A percentile compares a stretch with the other conserved stretches of the same genome.
These are phyloP conservation scores for Ogataea degrootiae DNA, from an alignment of 805 yeast genomes.

Conservation along the genomic window DNA sequence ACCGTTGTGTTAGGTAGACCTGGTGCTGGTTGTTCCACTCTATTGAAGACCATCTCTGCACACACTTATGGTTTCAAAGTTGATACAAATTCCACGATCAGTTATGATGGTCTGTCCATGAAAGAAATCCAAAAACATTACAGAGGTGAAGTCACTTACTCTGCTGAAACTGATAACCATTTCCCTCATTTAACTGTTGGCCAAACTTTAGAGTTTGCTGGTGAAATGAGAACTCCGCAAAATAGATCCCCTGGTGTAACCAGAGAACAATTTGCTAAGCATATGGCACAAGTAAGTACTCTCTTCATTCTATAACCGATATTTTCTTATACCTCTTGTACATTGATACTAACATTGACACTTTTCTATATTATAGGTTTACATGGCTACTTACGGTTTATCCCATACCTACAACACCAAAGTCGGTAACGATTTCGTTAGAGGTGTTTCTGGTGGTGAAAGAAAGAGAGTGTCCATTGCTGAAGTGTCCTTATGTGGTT, in stretches of 20 bases:
- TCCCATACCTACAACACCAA: too few relatives aligned
- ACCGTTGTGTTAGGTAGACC: slow-evolving; percentile 76
- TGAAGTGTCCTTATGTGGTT: too few relatives aligned
- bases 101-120: slow-evolving; percentile 53
- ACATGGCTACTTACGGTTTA: slow-evolving; percentile 23
- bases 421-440: too few relatives aligned
- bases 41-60: slow-evolving; percentile 54
- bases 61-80: slow-evolving; percentile 57
- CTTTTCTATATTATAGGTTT: slow-evolving; percentile 7
- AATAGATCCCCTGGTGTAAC: slow-evolving; percentile 56
- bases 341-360: not conserved
- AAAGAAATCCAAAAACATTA: slow-evolving; percentile 45
- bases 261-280: slow-evolving; percentile 51
- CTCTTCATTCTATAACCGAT: not conserved
- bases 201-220: slow-evolving; percentile 60
- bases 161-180: slow-evolving; percentile 65
- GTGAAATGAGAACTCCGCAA: slow-evolving; percentile 55
- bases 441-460: too few relatives aligned
- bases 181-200: slow-evolving; percentile 66
- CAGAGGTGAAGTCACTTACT: slow-evolving; percentile 67
- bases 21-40: slow-evolving; percentile 75
- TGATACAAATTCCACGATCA: slow-evolving; percentile 39
- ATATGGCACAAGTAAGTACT: slow-evolving; percentile 41
- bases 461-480: too few relatives aligned
- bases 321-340: not conserved